Percentiles rank a stretch among this genome's conserved stretches.
phyloP scores from a whole-genome alignment of 345 rosid species.

The Mercurialis annua region DNA sequence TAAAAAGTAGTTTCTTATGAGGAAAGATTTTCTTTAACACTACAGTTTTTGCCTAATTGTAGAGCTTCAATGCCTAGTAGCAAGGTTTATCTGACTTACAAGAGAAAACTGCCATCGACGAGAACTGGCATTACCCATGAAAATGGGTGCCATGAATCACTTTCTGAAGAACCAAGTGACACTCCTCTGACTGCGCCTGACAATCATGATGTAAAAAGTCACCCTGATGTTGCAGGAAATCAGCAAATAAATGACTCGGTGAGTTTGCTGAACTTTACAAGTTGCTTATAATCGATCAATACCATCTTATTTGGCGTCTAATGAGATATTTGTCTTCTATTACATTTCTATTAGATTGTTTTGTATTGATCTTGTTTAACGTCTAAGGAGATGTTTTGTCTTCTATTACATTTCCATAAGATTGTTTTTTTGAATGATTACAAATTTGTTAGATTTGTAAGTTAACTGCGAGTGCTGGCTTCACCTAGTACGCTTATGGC shows the following conservation, averaged over 20 bases:
- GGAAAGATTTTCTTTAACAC: neutral
- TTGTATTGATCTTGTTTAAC: neutral
- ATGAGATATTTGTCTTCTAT: neutral
- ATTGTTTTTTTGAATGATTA: neutral
- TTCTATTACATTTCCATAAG: neutral
- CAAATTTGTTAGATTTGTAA: neutral
- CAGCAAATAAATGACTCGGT: constrained; percentile 24
- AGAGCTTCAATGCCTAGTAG: constrained; percentile 30
- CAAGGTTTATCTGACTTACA: constrained; percentile 38
- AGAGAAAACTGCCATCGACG: constrained; percentile 32
- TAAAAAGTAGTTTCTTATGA: neutral
- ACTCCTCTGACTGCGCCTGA: neutral
- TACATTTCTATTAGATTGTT: neutral
- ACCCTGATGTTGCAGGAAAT: constrained; percentile 8
- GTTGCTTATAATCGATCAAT: neutral
- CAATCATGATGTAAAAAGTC: neutral
- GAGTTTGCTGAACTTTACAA: constrained; percentile 10
- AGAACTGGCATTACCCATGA: constrained; percentile 12
- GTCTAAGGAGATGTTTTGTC: neutral
- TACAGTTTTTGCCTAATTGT: neutral
- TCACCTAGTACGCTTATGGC: neutral
- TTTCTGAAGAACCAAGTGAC: constrained; percentile 13
- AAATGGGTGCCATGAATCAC: constrained; percentile 18
- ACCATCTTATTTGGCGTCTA: neutral
- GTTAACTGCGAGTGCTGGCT: neutral